Base-by-base conservation (phyloP, 768 basidiomycete genomes). In the Mycena galopus region DNA sequence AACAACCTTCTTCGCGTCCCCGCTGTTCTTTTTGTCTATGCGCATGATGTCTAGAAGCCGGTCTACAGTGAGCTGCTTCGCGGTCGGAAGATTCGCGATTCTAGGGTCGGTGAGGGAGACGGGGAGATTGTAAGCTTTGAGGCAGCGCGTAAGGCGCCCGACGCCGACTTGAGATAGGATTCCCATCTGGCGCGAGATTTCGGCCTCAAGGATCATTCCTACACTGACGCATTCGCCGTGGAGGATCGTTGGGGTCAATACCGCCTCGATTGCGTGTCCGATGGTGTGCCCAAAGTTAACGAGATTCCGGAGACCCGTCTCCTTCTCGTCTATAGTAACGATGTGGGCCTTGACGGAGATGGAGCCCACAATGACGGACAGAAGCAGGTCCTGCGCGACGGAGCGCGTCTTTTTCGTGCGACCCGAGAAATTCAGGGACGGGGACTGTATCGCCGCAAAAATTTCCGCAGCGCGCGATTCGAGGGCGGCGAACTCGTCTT, bases 201-300 rank as follows among this genome's bases (percentile, higher is more conserved):
- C 97, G 19, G 94, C 97, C 81, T 99, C 98, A 55, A 99, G 90
- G 66, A 99, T 93, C 93, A 98, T 99, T 4, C 98, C 98, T 30
- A 99, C 89, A 67, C 93, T 91, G 78, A 99, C 92, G 77, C 97
- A 98, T 82, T 99, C 98, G 51, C 98, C 98, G 76, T 99, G 98
- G 14, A 99, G 90, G 73, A 98, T 93, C 19, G 92, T 88, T 23
- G 97, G 97, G 0, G 97, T 97, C 67, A 99, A 85, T 44, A 99
- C 91, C 10, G 96, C 98, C 83, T 99, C 98, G 78, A 99, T 97
- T 19, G 97, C 98, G 84, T 99, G 98, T 0, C 98, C 98, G 77
- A 99, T 97, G 51, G 94, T 96, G 82, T 99, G 98, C 1, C 98
- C 98, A 79, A 99, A 99, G 83, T 99, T 99, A 86, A 99, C 97